Base-by-base conservation (phyloP, 2,329 filamentous ascomycete genomes). In the Verticillium klebahnii region DNA sequence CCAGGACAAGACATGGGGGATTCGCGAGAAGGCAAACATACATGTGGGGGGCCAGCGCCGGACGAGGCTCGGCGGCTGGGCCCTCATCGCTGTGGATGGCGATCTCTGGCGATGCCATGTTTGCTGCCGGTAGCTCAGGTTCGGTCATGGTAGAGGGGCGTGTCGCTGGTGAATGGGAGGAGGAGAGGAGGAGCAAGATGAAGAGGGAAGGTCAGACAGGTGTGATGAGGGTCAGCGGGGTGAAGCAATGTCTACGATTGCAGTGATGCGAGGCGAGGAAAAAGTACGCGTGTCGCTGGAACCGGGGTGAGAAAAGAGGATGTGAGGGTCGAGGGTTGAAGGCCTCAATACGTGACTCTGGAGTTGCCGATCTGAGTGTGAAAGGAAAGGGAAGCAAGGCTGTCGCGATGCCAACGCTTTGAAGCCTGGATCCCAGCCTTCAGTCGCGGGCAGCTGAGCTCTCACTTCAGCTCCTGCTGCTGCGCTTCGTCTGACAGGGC, bases 11-110 rank as follows among this genome's bases (percentile, higher is more conserved):
- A 52, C 58, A 59, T 23, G 58, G 60, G 58, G 60, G 45, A 59
- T 61, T 50, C 58, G 59, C 19, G 37, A 45, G 61, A 23, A 55
- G 70, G 37, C 36, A 37, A 60, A 74, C 81, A 75, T 75, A 83
- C 82, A 77, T 67, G 66, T 77, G 75, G 68, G 75, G 69, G 64
- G 69, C 67, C 65, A 76, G 70, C 23, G 69, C 65, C 40, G 75
- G 75, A 61, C 73, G 75, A 57, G 62, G 62, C 45, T 63, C 63
- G 19, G 58, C 31, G n/a, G 37, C 55, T 31, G 17, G 32, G 36
- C 50, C 40, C 34, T 58, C 60, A 23, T 63, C 64, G 25, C 57
- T 62, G 34, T 65, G 64, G 37, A 65, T 60, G 17, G 64, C 60
- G 17, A 66, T 66, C 19, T 59, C 57, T 14, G 64, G 64, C 32